Evolutionary conservation across 202 grass and related monocot genomes (phyloP).

Genomic region (Carex sylvatica): DNA sequence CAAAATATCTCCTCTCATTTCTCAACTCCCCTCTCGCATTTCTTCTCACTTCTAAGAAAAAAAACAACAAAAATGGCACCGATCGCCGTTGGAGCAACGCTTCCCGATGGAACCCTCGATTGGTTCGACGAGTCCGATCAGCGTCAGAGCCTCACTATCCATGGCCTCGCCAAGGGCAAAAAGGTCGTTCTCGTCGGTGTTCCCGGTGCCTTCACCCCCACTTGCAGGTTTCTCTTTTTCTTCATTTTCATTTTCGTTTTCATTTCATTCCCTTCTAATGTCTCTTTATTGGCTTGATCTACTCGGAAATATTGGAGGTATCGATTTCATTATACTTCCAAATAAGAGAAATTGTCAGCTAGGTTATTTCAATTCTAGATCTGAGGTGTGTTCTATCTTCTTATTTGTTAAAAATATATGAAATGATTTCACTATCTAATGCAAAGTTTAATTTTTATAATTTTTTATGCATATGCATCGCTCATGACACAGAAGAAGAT

Average conservation of each 20-base stretch:
- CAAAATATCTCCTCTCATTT: constrained; percentile 1
- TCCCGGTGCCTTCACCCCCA: constrained; percentile 88
- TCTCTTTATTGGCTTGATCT: too few relatives aligned
- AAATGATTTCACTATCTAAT: not conserved
- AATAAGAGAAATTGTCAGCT: not conserved
- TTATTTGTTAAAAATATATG: not conserved
- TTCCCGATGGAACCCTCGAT: constrained; percentile 55
- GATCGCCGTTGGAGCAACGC: constrained; percentile 52
- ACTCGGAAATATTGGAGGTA: not conserved
- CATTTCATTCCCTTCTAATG: too few relatives aligned
- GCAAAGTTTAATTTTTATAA: not conserved
- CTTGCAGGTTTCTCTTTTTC: constrained; percentile 49
- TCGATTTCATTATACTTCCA: not conserved
- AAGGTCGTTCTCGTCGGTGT: constrained; percentile 85
- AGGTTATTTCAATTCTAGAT: not conserved
- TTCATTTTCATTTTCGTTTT: not conserved
- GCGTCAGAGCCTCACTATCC: constrained; percentile 59
- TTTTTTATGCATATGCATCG: not conserved
- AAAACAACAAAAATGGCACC: constrained; percentile 44
- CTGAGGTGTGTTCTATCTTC: not conserved
- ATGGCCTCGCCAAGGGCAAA: constrained; percentile 66
- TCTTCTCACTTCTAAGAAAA: not conserved
- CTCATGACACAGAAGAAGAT: not conserved
- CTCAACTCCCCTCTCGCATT: not conserved
- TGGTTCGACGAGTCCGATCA: constrained; percentile 68